Evolutionary conservation across 1,284 basidiomycete species (phyloP), one percentile per base, ranked within the genome.

Genomic region (Ustilago tritici): DNA sequence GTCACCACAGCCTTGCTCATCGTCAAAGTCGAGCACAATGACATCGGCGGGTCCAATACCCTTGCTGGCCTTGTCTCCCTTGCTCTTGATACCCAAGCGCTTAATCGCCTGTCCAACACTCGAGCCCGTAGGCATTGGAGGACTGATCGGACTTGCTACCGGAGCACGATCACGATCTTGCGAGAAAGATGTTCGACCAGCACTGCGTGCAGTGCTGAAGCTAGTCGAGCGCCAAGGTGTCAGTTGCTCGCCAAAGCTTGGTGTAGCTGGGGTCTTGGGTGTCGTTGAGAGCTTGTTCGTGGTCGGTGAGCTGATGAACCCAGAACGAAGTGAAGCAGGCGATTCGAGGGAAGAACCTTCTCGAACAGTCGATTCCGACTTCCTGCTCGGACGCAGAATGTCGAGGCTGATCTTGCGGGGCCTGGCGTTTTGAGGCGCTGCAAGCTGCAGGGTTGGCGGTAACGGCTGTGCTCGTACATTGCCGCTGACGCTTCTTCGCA

Each of bases 111-210:
- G 65, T 6, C 63, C 63, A 3, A 76, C 59, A 17, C 61, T 41
- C 0, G 62, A 59, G 43, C 49, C 31, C 14, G 58, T 23, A 2
- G 66, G 66, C 56, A 75, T 15, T 2, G 69, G 62, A 14, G 65
- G 69, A 49, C 74, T 76, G 47, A 76, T 65, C 2, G 74, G 70
- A 34, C 70, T 76, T 0, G 69, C 74, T 23, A 76, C 74, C 9
- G 74, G 74, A 15, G 69, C 63, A 23, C 74, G 61, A 31, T 76
- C 74, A 28, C 74, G 65, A 56, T 76, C 74, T 52, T 71, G 69
- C 17, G 69, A 76, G 49, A 76, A 76, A 3, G 74, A 76, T 3
- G 74, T 62, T 14, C 74, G 58, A 10, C 62, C 70, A 28, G 32
- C 65, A n/a, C 36, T 69, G 6, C 65, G 47, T 6, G 55, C 28